Percentiles rank a stretch among this genome's conserved stretches.
These are phyloP conservation scores for Sugiyamaella qingdaonensis DNA, from an alignment of 805 yeast genomes.

Conservation along the genomic window DNA sequence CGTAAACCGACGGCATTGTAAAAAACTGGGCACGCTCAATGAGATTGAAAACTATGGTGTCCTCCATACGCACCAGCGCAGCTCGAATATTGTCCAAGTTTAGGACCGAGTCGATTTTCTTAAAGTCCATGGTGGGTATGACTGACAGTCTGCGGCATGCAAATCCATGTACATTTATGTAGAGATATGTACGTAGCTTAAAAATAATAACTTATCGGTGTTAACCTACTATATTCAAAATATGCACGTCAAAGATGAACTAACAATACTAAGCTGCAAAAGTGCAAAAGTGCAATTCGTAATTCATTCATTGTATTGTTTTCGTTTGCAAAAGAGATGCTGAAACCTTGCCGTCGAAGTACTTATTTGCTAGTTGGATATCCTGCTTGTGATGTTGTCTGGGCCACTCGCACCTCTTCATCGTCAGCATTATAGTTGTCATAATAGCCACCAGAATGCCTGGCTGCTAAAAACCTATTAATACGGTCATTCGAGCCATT, in stretches of 20 bases:
- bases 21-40: slow-evolving; percentile 91
- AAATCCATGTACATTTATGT: neutral
- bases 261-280: too few relatives aligned
- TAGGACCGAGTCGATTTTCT: slow-evolving; percentile 75
- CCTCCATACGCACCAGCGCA: slow-evolving; percentile 89
- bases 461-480: slow-evolving; percentile 45
- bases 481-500: slow-evolving; percentile 47
- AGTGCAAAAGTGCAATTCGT: neutral
- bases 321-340: too few relatives aligned
- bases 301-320: neutral
- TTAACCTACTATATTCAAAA: too few relatives aligned
- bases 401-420: too few relatives aligned
- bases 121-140: slow-evolving; percentile 63
- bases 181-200: neutral
- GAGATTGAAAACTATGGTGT: slow-evolving; percentile 85
- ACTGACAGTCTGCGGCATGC: too few relatives aligned
- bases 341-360: too few relatives aligned
- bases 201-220: neutral
- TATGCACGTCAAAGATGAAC: too few relatives aligned
- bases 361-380: neutral
- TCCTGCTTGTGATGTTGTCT: neutral
- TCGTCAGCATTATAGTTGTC: slow-evolving; percentile 9
- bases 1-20: slow-evolving; percentile 71
- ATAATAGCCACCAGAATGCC: slow-evolving; percentile 24
- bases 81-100: slow-evolving; percentile 78